phyloP scores from a whole-genome alignment of 257 asterid genomes.

The Schizonepeta tenuifolia region DNA sequence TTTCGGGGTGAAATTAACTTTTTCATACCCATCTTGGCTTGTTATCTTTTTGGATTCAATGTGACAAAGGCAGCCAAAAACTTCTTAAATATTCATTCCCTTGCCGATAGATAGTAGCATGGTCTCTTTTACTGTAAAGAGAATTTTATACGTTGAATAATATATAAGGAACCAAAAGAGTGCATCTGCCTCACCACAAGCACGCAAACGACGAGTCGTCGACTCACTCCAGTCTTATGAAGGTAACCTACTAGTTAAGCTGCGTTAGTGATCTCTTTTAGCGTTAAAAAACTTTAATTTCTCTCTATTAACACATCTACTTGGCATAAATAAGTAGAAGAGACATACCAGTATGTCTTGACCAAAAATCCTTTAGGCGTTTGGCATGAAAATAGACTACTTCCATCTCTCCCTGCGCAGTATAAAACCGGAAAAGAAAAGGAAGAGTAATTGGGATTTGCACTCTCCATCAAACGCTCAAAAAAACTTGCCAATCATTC shows the following conservation, averaged over 20 bases:
- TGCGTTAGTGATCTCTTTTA: neutral
- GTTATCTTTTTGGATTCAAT: neutral
- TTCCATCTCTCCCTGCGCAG: conserved; percentile 72
- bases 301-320: neutral
- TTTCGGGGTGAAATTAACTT: neutral
- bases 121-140: neutral
- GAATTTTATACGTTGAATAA: neutral
- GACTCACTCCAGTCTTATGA: neutral
- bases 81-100: neutral
- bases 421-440: conserved; percentile 46
- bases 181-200: neutral
- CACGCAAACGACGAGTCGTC: neutral
- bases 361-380: conserved; percentile 51
- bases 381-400: conserved; percentile 48
- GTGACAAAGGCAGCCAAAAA: neutral
- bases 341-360: conserved; percentile 70
- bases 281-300: too few relatives aligned
- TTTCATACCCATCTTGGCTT: neutral
- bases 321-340: conserved; percentile 41
- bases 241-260: neutral
- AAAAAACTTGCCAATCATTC: conserved; percentile 25
- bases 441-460: conserved; percentile 60
- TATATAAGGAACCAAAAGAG: neutral
- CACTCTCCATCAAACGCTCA: conserved; percentile 36
- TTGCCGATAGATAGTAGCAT: neutral